A percentile compares a stretch with the other conserved stretches of the same genome.
These are phyloP conservation scores for Nissolia schottii DNA, from an alignment of 306 rosid species.

Conservation along the genomic window DNA sequence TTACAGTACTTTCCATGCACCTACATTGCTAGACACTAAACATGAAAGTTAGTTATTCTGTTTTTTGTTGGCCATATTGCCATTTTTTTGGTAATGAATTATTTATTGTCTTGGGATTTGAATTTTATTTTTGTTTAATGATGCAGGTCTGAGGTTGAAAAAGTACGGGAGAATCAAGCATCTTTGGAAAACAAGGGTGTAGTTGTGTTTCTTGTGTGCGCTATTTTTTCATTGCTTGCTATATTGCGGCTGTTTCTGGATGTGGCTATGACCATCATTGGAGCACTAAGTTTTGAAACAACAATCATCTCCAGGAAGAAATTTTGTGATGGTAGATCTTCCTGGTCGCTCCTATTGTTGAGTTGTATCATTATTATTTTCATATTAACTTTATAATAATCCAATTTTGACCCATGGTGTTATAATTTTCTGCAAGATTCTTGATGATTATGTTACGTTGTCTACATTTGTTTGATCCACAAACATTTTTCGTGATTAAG, in stretches of 20 bases:
- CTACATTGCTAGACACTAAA: neutral
- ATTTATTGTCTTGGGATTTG: neutral
- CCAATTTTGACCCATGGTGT: slow-evolving; percentile 5
- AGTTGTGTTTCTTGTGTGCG: slow-evolving; percentile 48
- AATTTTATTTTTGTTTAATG: neutral
- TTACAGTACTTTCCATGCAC: neutral
- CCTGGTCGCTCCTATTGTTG: slow-evolving; percentile 62
- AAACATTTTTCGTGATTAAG: neutral
- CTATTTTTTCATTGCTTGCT: slow-evolving; percentile 60
- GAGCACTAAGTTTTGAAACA: slow-evolving; percentile 33
- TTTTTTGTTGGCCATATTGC: neutral
- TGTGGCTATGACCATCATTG: slow-evolving; percentile 42
- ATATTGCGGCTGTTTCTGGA: slow-evolving; percentile 44
- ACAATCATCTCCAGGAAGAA: slow-evolving; percentile 47
- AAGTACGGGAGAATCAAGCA: slow-evolving; percentile 52
- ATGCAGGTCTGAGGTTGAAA: slow-evolving; percentile 77
- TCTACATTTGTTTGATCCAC: neutral
- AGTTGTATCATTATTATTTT: slow-evolving; percentile 62
- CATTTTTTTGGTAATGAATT: neutral
- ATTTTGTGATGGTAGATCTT: slow-evolving; percentile 52
- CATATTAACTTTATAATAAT: slow-evolving; percentile 47
- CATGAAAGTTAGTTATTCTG: neutral
- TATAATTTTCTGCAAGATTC: neutral
- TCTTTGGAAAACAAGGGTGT: slow-evolving; percentile 62
- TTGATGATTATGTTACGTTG: neutral